Evolutionary conservation across 495 filamentous ascomycete species (phyloP), one percentile per base, ranked within the genome.

Genomic region (Aspergillus indologenus): DNA sequence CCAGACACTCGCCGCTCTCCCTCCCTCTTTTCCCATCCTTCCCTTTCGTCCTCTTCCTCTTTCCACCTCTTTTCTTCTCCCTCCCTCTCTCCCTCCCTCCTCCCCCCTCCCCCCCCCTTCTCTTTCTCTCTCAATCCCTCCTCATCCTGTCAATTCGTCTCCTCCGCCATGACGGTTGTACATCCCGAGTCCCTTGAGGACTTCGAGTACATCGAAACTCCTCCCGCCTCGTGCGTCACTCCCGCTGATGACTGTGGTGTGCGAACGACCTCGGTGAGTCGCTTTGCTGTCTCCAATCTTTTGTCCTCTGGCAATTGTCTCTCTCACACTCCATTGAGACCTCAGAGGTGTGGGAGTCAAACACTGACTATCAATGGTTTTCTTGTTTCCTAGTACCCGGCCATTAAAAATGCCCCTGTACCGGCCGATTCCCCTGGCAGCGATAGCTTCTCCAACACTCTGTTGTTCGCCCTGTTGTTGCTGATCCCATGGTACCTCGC

Each of bases 121-220:
- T 40, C 51, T 44, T 21, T 31, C 56, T 44, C 53, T 26, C 43
- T 48, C 50, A 18, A 40, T 52, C 23, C 54, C 43, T 49, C 26
- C 44, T 22, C 40, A 40, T 50, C 47, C 45, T 29, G 34, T 57
- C 65, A 63, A 63, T 69, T 68, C 64, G 54, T 61, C 62, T 57
- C 52, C 51, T 57, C 56, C 51, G 71, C 60, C 57, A 83, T 82
- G 81, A 70, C 76, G 65, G 77, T 71, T 56, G 70, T 70, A 53
- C 72, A 75, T 45, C 78, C 79, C 55, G 79, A 83, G 70, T 79
- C 76, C 65, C 81, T 76, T 17, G 83, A 85, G 71, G 83, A 87
- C 68, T 85, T 87, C 70, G 85, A 87, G 71, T 87, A 84, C 71
- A 83, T 87, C 54, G 73, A 83, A 61, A 89, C 85, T 58, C 86